Evolutionary conservation across 305 asterid species (phyloP), one percentile per base, ranked within the genome.

Genomic region (Stenogyne calaminthoides): DNA sequence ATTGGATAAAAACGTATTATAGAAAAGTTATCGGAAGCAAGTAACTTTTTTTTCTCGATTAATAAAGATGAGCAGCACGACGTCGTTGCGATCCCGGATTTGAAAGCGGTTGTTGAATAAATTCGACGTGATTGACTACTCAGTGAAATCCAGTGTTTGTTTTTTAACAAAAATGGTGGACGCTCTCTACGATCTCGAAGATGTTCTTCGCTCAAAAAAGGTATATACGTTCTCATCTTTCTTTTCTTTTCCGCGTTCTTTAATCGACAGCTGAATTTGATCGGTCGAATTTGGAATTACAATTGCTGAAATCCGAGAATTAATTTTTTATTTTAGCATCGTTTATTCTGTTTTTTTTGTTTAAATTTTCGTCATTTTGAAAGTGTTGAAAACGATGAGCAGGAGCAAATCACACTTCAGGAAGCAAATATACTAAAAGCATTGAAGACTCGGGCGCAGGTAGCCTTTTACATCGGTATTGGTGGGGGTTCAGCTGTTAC

Each of bases 391-490:
- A 69, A 40, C 59, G 73, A 71, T 71, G 73, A 20, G 64, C 82
- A 91, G 95, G 91, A 64, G 78, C 55, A 66, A 72, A 12, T 85
- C 77, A 82, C 93, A 64, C 66, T 69, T 59, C 69, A 76, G 72
- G 98, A 92, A 84, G 66, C 77, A 72, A 80, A 82, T 76, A 20
- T 81, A 20, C 6, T 87, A 72, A 4, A 62, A 80, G 47, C 77
- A 63, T 87, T 80, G 72, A 79, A 46, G 74, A 69, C 75, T 54
- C 77, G 80, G 57, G 81, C 82, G 61, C 6, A 64, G 64, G 78
- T 80, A 76, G 84, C 70, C 69, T 75, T 81, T 16, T 67, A 79
- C 19, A 18, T 79, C 70, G 92, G 91, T 59, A 69, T 67, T 9
- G 39, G 65, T 47, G 85, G 78, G 22, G 89, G 83, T 78, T 72